phyloP scores from a whole-genome alignment of 768 basidiomycete species.

The Lactarius trivialis region DNA sequence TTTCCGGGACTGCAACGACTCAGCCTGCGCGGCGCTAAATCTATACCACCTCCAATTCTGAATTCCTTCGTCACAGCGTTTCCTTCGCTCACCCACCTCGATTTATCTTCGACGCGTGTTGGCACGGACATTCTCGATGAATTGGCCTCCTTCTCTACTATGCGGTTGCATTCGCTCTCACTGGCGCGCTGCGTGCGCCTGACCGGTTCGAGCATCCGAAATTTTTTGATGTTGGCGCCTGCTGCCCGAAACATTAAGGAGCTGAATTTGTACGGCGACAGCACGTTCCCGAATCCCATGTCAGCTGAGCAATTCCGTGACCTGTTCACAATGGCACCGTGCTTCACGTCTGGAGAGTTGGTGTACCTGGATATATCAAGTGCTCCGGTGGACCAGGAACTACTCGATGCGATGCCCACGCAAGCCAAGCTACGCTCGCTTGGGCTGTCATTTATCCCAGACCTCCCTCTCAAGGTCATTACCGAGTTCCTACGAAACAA shows the following conservation, averaged over 20 bases:
- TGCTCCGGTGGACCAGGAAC: slow-evolving; percentile 52
- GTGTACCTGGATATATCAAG: slow-evolving; percentile 90
- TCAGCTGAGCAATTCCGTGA: slow-evolving; percentile 55
- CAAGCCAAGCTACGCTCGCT: slow-evolving; percentile 79
- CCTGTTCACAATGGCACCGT: slow-evolving; percentile 69
- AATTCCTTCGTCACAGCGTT: slow-evolving; percentile 73
- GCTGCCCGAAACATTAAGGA: slow-evolving; percentile 60
- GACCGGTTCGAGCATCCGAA: slow-evolving; percentile 68
- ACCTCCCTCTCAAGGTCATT: slow-evolving; percentile 58
- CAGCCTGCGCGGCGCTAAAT: slow-evolving; percentile 76
- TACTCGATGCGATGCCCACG: slow-evolving; percentile 44
- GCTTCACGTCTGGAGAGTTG: slow-evolving; percentile 66
- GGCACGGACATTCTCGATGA: slow-evolving; percentile 66
- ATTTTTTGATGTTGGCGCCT: slow-evolving; percentile 64
- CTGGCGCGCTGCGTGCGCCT: slow-evolving; percentile 82
- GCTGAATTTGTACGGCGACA: slow-evolving; percentile 85
- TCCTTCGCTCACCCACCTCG: slow-evolving; percentile 58
- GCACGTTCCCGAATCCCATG: slow-evolving; percentile 72
- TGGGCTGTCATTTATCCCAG: slow-evolving; percentile 81
- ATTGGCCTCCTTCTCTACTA: slow-evolving; percentile 54
- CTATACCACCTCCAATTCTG: slow-evolving; percentile 61
- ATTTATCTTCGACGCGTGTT: slow-evolving; percentile 69
- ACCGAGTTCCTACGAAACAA: slow-evolving; percentile 61
- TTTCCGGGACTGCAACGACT: slow-evolving; percentile 73
- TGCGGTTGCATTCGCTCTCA: slow-evolving; percentile 72